These are phyloP conservation scores for Apophysomyces ossiformis DNA, from an alignment of 371 early-diverging fungal genomes.

Conservation along the genomic window DNA sequence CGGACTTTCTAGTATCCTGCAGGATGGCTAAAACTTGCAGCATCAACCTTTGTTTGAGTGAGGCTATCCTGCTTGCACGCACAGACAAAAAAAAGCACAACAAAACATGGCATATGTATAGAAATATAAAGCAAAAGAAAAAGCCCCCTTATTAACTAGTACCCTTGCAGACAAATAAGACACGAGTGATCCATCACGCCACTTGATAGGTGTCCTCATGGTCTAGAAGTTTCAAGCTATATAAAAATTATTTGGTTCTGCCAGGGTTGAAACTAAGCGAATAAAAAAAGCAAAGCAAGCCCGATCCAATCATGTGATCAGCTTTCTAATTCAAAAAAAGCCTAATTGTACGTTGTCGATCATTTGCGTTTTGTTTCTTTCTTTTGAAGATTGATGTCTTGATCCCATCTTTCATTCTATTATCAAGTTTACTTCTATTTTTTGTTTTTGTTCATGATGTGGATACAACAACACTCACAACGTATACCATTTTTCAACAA, in stretches of 20 bases:
- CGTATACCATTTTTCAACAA: not conserved
- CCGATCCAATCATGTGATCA: not conserved
- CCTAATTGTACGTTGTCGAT: not conserved
- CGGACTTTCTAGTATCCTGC: constrained; percentile 41
- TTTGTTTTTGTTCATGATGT: not conserved
- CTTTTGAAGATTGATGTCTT: not conserved
- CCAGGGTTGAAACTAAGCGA: not conserved
- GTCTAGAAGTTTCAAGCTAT: not conserved
- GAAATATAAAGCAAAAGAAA: not conserved
- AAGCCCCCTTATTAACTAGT: no score
- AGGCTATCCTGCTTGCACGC: not conserved
- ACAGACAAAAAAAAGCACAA: not conserved
- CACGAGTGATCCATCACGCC: not conserved
- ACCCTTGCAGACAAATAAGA: no score
- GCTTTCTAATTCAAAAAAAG: no score
- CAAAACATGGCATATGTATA: not conserved
- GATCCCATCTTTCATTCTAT: not conserved
- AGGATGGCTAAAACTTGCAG: constrained; percentile 16
- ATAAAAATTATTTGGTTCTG: no score
- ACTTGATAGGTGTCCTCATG: not conserved
- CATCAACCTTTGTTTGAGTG: no score
- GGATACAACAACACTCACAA: not conserved
- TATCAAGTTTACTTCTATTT: not conserved
- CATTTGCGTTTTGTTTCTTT: not conserved
- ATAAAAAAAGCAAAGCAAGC: not conserved